Evolutionary conservation across 805 yeast genomes (phyloP).

Genomic region (Lipomyces mesembrius): DNA sequence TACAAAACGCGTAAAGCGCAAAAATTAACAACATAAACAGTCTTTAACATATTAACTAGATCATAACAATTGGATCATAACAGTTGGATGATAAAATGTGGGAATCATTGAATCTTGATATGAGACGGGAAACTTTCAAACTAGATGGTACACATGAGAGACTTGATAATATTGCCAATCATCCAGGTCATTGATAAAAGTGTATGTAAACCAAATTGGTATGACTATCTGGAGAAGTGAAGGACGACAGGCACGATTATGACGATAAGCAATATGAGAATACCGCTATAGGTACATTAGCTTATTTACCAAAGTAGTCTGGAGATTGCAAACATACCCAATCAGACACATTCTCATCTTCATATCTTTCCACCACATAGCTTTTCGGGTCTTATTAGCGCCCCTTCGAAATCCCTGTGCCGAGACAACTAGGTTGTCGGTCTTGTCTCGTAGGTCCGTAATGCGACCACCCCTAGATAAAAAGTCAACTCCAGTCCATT

Average conservation of each 20-base stretch:
- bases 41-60: neutral
- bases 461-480: slow-evolving; percentile 79
- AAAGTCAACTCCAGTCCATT: neutral
- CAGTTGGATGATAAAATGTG: neutral
- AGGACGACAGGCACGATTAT: slow-evolving; percentile 92
- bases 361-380: slow-evolving; percentile 99
- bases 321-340: slow-evolving; percentile 45
- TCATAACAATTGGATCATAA: neutral
- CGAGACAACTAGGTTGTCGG: slow-evolving; percentile 86
- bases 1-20: neutral
- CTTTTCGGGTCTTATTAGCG: slow-evolving; percentile 95
- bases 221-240: slow-evolving; percentile 57
- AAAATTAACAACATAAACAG: neutral
- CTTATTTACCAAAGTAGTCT: neutral
- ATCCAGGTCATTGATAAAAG: neutral
- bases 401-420: slow-evolving; percentile 96
- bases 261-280: slow-evolving; percentile 81
- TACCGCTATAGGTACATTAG: slow-evolving; percentile 51
- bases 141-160: neutral
- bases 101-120: neutral
- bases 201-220: neutral
- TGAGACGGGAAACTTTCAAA: neutral
- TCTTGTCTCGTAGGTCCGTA: slow-evolving; percentile 88
- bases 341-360: slow-evolving; percentile 93
- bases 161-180: neutral